Base-by-base conservation (phyloP, 2,329 filamentous ascomycete species). In the Epichloe sylvatica region DNA sequence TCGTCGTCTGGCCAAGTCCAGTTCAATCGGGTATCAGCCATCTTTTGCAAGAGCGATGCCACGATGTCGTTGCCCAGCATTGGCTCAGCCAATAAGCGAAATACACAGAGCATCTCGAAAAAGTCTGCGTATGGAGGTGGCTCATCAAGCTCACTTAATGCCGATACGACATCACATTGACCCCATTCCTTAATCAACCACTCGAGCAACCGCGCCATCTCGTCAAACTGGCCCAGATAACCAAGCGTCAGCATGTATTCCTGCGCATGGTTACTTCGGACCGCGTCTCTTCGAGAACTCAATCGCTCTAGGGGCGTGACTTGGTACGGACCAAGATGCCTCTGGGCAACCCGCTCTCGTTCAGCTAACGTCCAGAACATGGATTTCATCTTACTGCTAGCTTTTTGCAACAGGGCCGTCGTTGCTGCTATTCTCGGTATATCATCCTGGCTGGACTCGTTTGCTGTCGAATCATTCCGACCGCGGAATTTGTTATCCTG, bases 231-330 rank as follows among this genome's bases (percentile, higher is more conserved):
- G 36, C 74, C 74, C n/a, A 80, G 62, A 47, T 75, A 72, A 1
- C 77, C 83, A 21, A 88, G 67, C 1, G 77, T 72, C 44, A 80
- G 73, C 60, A 88, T 72, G 59, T 85, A 84, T 2, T 70, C 67
- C 56, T 84, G 77, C 1, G 58, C 64, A 13, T 65, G 55, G 79
- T 59, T 56, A 5, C 61, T 63, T 50, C 58, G 55, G 38, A 66
- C 60, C 2, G 61, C 59, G 50, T 69, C 67, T 47, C 52, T 55
- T 7, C 67, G 59, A 30, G 57, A 57, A 39, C 57, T 55, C 60
- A 68, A 62, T 9, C 57, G 55, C 9, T 67, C 66, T n/a, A 67
- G 54, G 6, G 57, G 54, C 11, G 61, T 53, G n/a, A 66, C 49
- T 6, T 59, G 51, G n/a, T 53, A 52, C 4, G 41, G 40, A 3